Percentiles rank a stretch among this genome's conserved stretches.
Conservation (phyloP, 2,329 filamentous ascomycete genomes). For the Corinectria fuckeliana region DNA sequence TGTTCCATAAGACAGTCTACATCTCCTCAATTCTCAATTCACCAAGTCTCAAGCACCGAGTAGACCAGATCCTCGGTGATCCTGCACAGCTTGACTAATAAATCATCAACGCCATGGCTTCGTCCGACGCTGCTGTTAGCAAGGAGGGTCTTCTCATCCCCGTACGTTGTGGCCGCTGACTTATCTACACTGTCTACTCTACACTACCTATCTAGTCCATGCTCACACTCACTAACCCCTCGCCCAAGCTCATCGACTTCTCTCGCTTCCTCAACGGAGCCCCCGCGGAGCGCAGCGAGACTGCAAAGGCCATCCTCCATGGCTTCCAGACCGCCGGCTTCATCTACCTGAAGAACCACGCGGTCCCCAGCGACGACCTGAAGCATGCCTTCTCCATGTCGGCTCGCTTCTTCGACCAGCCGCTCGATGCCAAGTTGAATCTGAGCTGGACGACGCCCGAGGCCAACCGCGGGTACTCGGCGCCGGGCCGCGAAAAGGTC, state of each 20-base stretch:
- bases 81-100: neutral
- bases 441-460: conserved; percentile 75
- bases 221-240: no score
- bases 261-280: conserved; percentile 71
- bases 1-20: neutral
- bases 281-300: conserved; percentile 63
- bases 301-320: conserved; percentile 74
- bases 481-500: conserved; percentile 74
- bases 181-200: neutral
- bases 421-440: conserved; percentile 66
- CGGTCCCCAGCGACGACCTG: conserved; percentile 67
- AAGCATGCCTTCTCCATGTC: conserved; percentile 70
- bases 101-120: conserved; percentile 31
- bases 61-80: neutral
- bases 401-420: conserved; percentile 72
- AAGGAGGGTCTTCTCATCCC: conserved; percentile 62
- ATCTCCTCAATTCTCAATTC: neutral
- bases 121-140: conserved; percentile 55
- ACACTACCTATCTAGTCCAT: no score
- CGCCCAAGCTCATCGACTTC: conserved; percentile 62
- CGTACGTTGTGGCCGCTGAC: conserved; percentile 46
- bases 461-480: conserved; percentile 77
- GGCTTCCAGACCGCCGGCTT: conserved; percentile 90
- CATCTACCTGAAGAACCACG: conserved; percentile 84
- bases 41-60: no score